Percentiles rank a stretch among this genome's conserved stretches.
phyloP scores from a whole-genome alignment of 257 asterid genomes.

The Hygrophila difformis region DNA sequence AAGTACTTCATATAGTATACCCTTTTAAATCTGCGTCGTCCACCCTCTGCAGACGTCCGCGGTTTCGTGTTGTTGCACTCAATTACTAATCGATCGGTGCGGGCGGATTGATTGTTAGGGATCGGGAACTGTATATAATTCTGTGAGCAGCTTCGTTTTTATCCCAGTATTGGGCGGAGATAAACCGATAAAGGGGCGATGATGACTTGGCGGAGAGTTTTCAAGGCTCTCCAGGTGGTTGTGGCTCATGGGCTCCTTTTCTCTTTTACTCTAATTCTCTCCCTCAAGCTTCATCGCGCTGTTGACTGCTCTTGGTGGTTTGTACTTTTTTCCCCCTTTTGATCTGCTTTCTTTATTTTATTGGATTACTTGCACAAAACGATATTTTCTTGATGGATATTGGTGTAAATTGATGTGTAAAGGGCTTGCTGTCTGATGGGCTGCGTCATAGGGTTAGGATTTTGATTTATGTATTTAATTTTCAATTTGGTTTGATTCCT shows the following conservation, averaged over 20 bases:
- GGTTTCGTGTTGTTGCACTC: background rate
- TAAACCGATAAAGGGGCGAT: background rate
- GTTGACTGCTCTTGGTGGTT: slow-evolving; percentile 77
- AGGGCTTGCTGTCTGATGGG: too few relatives aligned
- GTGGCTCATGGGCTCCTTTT: slow-evolving; percentile 81
- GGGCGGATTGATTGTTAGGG: background rate
- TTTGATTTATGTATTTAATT: too few relatives aligned
- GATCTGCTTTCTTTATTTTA: background rate
- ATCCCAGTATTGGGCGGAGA: too few relatives aligned
- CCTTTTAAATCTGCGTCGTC: too few relatives aligned
- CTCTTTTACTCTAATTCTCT: slow-evolving; percentile 58
- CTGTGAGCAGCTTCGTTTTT: too few relatives aligned
- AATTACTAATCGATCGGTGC: background rate
- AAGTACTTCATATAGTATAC: too few relatives aligned
- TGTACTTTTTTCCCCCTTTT: slow-evolving; percentile 16
- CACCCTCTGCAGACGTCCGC: too few relatives aligned
- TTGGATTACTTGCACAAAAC: too few relatives aligned
- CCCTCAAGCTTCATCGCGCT: slow-evolving; percentile 64
- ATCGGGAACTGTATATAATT: too few relatives aligned
- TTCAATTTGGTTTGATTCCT: too few relatives aligned
- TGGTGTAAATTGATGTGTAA: slow-evolving; percentile 5
- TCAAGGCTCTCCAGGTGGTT: slow-evolving; percentile 71
- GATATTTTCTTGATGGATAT: too few relatives aligned
- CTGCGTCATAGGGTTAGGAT: too few relatives aligned
- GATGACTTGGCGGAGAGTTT: slow-evolving; percentile 59